Evolutionary conservation across 2,329 filamentous ascomycete species (phyloP).

Genomic region (Didymella lethalis): DNA sequence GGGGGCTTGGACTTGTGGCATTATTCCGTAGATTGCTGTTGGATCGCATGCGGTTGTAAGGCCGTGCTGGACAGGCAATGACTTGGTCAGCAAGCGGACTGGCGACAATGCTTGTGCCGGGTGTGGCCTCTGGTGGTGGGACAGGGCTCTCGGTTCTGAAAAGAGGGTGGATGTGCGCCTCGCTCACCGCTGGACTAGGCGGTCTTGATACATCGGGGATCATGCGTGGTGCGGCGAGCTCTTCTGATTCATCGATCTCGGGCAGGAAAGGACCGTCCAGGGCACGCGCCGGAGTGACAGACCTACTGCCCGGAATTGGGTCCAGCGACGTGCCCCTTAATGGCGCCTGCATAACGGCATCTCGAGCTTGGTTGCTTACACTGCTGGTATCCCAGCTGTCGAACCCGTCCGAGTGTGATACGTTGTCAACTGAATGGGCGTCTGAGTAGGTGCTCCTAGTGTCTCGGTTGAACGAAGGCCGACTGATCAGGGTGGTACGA

Average conservation of each 20-base stretch:
- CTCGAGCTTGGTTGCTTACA: slow-evolving; percentile 69
- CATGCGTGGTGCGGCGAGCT: slow-evolving; percentile 47
- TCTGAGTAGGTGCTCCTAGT: slow-evolving; percentile 47
- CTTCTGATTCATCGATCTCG: slow-evolving; percentile 35
- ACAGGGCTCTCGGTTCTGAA: slow-evolving; percentile 76
- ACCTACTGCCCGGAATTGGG: slow-evolving; percentile 74
- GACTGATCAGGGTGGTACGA: slow-evolving; percentile 46
- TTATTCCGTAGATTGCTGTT: slow-evolving; percentile 35
- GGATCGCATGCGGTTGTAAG: slow-evolving; percentile 50
- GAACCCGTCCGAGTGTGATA: slow-evolving; percentile 65
- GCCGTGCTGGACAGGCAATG: slow-evolving; percentile 54
- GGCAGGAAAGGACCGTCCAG: slow-evolving; percentile 60
- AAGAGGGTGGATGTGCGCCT: slow-evolving; percentile 78
- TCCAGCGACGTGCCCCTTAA: slow-evolving; percentile 66
- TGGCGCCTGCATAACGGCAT: slow-evolving; percentile 51
- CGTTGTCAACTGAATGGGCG: slow-evolving; percentile 44
- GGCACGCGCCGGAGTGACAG: slow-evolving; percentile 68
- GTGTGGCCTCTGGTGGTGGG: slow-evolving; percentile 69
- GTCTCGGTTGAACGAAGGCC: slow-evolving; percentile 43
- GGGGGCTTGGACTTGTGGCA: slow-evolving; percentile 35
- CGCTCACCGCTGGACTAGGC: slow-evolving; percentile 56
- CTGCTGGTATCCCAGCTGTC: slow-evolving; percentile 78
- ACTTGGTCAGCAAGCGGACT: slow-evolving; percentile 73
- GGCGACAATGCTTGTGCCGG: slow-evolving; percentile 74
- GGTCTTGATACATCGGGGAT: slow-evolving; percentile 47